Conservation (phyloP, 371 early-diverging fungal species). For the Rhizopus stolonifer region DNA sequence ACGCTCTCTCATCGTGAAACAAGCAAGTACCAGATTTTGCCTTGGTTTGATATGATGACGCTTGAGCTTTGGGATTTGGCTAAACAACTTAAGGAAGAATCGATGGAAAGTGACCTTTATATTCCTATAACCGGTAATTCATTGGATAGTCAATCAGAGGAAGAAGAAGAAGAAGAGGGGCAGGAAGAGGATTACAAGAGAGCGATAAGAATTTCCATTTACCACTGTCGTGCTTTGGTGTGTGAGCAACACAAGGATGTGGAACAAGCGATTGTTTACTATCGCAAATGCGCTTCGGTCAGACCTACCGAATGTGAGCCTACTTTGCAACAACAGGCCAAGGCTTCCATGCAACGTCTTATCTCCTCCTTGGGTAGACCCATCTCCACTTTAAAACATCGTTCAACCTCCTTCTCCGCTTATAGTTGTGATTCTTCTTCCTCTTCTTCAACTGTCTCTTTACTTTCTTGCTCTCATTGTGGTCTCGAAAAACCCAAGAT, state of each 20-base stretch:
- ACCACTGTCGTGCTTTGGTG: slow-evolving; percentile 38
- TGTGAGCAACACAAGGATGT: slow-evolving; percentile 30
- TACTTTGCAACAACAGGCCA: slow-evolving; percentile 18
- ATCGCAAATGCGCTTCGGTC: slow-evolving; percentile 32
- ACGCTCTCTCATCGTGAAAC: slow-evolving; percentile 29
- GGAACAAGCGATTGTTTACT: slow-evolving; percentile 29
- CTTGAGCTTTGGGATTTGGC: slow-evolving; percentile 35
- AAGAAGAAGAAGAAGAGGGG: slow-evolving; percentile 3
- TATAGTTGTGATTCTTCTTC: slow-evolving; percentile 14
- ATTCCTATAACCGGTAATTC: background rate
- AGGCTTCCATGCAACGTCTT: slow-evolving; percentile 16
- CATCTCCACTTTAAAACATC: slow-evolving; percentile 4
- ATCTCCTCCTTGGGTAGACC: slow-evolving; percentile 1
- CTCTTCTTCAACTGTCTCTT: slow-evolving; percentile 6
- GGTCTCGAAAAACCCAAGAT: slow-evolving; percentile 21
- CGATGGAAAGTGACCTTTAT: slow-evolving; percentile 19
- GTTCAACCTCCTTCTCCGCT: slow-evolving; percentile 4
- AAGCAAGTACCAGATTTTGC: slow-evolving; percentile 16
- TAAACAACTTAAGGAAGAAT: slow-evolving; percentile 41
- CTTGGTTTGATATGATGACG: slow-evolving; percentile 29
- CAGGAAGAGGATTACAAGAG: slow-evolving; percentile 28
- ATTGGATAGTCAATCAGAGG: background rate
- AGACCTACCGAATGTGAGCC: slow-evolving; percentile 23
- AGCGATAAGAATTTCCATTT: slow-evolving; percentile 42
- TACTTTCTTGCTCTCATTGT: slow-evolving; percentile 13